Conservation (phyloP, 2,329 filamentous ascomycete genomes). For the Xylaria sp. region DNA sequence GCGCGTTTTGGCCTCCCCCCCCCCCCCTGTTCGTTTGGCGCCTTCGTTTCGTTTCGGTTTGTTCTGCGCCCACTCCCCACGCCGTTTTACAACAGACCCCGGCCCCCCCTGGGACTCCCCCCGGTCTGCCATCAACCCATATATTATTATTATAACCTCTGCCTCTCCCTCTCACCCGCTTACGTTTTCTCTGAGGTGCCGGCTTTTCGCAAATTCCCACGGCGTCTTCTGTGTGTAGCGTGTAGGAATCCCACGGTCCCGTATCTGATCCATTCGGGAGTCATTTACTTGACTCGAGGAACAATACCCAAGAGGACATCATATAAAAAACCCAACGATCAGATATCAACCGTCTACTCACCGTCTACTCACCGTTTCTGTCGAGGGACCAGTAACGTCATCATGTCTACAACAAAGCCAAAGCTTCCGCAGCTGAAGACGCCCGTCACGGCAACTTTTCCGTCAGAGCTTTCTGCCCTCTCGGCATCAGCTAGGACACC, state of each 20-base stretch:
- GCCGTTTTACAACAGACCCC: constrained; percentile 38
- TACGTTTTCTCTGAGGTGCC: constrained; percentile 49
- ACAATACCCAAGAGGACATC: constrained; percentile 32
- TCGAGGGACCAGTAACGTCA: constrained; percentile 44
- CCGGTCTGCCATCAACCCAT: constrained; percentile 31
- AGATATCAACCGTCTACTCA: constrained; percentile 30
- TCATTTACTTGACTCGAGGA: constrained; percentile 58
- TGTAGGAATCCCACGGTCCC: constrained; percentile 45
- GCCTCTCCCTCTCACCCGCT: constrained; percentile 40
- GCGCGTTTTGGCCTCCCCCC: constrained; percentile 41
- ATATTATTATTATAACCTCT: constrained; percentile 49
- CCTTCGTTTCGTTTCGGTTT: constrained; percentile 45
- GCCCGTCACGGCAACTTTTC: constrained; percentile 70
- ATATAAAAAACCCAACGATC: constrained; percentile 29
- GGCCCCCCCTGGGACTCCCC: constrained; percentile 21
- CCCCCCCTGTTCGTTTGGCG: constrained; percentile 46
- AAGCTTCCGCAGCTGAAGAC: constrained; percentile 71
- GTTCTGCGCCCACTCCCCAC: constrained; percentile 43
- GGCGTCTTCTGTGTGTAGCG: constrained; percentile 54
- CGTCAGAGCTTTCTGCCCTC: constrained; percentile 68
- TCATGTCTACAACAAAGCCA: constrained; percentile 64
- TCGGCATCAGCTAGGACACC: constrained; percentile 77
- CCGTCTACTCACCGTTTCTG: constrained; percentile 28
- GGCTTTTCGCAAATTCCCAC: constrained; percentile 44
- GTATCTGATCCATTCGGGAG: constrained; percentile 47